Evolutionary conservation across 2,329 filamentous ascomycete species (phyloP).

Genomic region (Blastomyces parvus): DNA sequence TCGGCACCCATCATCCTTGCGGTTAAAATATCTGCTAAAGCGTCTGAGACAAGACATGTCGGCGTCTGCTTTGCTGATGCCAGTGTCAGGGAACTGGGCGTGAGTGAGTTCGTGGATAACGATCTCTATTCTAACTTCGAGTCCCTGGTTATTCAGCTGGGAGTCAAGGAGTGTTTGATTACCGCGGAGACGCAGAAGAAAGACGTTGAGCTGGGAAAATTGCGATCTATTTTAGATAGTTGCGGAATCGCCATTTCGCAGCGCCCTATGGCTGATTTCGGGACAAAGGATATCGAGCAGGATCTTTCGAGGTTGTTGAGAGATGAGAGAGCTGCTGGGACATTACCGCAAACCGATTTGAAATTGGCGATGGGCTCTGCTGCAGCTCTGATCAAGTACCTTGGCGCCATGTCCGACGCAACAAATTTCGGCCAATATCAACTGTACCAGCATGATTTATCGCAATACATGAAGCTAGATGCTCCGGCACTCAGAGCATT

Average conservation of each 20-base stretch:
- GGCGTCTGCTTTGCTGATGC: slow-evolving; percentile 98
- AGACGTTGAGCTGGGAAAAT: slow-evolving; percentile 78
- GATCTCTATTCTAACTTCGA: slow-evolving; percentile 98
- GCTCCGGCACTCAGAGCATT: slow-evolving; percentile 86
- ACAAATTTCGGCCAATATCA: slow-evolving; percentile 97
- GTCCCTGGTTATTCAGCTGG: slow-evolving; percentile 88
- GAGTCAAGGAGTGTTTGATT: slow-evolving; percentile 88
- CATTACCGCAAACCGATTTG: slow-evolving; percentile 79
- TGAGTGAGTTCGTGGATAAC: slow-evolving; percentile 98
- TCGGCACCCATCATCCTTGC: slow-evolving; percentile 89
- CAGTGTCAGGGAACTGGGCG: slow-evolving; percentile 85
- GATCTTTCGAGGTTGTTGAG: slow-evolving; percentile 80
- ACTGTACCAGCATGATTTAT: slow-evolving; percentile 91
- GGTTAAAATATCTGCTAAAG: slow-evolving; percentile 85
- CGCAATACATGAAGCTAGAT: slow-evolving; percentile 97
- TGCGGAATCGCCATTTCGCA: slow-evolving; percentile 87
- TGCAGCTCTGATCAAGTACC: slow-evolving; percentile 86
- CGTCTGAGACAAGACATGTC: slow-evolving; percentile 71
- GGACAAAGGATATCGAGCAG: slow-evolving; percentile 86
- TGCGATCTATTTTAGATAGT: slow-evolving; percentile 80
- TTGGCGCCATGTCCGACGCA: slow-evolving; percentile 78
- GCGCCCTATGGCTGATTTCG: slow-evolving; percentile 66
- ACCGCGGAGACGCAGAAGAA: slow-evolving; percentile 69
- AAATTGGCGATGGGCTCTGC: slow-evolving; percentile 96
- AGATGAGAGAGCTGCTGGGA: slow-evolving; percentile 67